These are phyloP conservation scores for Metschnikowia arizonensis DNA, from an alignment of 805 yeast species.

Conservation along the genomic window DNA sequence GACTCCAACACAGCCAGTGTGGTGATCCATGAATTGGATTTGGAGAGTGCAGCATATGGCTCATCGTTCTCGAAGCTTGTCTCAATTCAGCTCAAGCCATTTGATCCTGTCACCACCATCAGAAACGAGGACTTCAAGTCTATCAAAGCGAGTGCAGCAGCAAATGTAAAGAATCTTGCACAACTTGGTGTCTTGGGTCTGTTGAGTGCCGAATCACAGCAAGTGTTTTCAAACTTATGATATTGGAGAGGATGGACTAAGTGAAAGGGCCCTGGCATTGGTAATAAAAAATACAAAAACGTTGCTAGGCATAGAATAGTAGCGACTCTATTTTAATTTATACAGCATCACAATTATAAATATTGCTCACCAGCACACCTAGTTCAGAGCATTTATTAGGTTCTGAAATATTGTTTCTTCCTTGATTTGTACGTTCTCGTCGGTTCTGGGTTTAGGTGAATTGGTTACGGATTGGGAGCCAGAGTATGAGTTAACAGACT, in stretches of 20 bases:
- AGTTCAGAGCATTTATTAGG: slow-evolving; percentile 5
- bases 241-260: too few species aligned
- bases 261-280: not conserved
- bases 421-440: slow-evolving; percentile 2
- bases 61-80: slow-evolving; percentile 74
- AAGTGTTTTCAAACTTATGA: slow-evolving; percentile 9
- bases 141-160: slow-evolving; percentile 26
- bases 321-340: not conserved
- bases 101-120: slow-evolving; percentile 68
- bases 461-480: slow-evolving; percentile 1
- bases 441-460: not conserved
- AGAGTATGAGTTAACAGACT: slow-evolving; percentile 4
- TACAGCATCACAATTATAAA: not conserved
- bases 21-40: slow-evolving; percentile 46
- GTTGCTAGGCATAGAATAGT: not conserved
- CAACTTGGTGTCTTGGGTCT: slow-evolving; percentile 24
- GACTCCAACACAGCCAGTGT: slow-evolving; percentile 22
- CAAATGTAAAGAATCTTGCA: slow-evolving; percentile 28
- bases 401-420: slow-evolving; percentile 7
- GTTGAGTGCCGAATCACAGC: slow-evolving; percentile 21
- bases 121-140: slow-evolving; percentile 30
- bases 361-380: not conserved
- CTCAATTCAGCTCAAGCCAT: slow-evolving; percentile 53
- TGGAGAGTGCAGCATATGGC: slow-evolving; percentile 75
- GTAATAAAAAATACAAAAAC: not conserved